Evolutionary conservation across 208 protist species (phyloP).

Genomic region (Trypanosoma grayi): DNA sequence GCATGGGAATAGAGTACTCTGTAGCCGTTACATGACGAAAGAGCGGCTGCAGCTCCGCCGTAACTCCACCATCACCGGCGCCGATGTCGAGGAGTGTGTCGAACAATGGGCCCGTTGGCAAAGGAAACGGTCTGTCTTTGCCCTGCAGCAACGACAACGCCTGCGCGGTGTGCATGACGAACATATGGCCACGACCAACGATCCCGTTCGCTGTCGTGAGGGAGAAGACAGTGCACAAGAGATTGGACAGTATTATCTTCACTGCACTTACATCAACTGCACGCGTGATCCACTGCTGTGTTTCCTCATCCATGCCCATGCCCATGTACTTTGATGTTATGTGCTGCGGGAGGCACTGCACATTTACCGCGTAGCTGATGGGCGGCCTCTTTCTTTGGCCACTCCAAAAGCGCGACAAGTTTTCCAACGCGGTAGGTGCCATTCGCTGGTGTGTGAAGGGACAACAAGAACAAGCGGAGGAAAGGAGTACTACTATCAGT

Average conservation of each 20-base stretch:
- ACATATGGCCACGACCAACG: conserved; percentile 67
- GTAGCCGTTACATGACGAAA: conserved; percentile 60
- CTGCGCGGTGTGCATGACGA: conserved; percentile 75
- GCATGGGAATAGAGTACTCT: conserved; percentile 74
- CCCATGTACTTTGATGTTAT: conserved; percentile 40
- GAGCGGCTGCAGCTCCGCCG: conserved; percentile 48
- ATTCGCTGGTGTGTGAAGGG: no score
- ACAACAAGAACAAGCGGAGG: no score
- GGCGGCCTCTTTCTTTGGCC: conserved; percentile 37
- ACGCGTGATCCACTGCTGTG: conserved; percentile 40
- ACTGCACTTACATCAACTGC: conserved; percentile 35
- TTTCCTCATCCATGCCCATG: conserved; percentile 52
- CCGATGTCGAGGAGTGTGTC: conserved; percentile 63
- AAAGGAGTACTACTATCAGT: no score
- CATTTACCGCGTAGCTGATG: conserved; percentile 45
- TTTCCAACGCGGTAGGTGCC: conserved; percentile 9
- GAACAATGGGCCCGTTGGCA: conserved; percentile 12
- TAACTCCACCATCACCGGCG: conserved; percentile 83
- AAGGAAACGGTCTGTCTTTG: neutral
- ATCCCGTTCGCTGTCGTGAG: conserved; percentile 77
- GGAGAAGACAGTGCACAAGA: conserved; percentile 56
- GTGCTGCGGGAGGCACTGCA: conserved; percentile 29
- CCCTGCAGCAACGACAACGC: conserved; percentile 22
- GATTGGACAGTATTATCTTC: conserved; percentile 37
- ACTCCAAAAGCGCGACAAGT: conserved; percentile 33